Conservation (phyloP, 2,329 filamentous ascomycete species). For the Davidsoniella australis region DNA sequence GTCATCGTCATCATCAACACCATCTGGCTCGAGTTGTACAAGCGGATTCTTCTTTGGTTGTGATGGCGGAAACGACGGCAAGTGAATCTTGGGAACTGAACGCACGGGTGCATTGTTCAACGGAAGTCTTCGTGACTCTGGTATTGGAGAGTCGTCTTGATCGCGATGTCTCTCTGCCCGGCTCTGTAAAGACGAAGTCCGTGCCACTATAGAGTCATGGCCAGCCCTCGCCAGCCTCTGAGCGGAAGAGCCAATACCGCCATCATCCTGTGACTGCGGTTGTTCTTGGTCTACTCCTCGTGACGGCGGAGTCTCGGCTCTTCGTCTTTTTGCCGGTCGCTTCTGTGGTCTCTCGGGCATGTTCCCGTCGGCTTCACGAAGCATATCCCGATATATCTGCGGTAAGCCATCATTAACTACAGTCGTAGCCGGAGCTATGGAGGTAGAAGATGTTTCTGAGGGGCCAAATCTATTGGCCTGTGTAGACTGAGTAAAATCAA, state of each 20-base stretch:
- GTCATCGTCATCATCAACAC: slow-evolving; percentile 14
- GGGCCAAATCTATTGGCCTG: too few species aligned
- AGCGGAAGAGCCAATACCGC: background rate
- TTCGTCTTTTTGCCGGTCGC: slow-evolving; percentile 3
- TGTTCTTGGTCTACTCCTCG: background rate
- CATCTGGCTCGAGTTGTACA: too few species aligned
- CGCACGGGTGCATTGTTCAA: background rate
- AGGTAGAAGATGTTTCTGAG: too few species aligned
- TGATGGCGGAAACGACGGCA: background rate
- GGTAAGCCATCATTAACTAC: background rate
- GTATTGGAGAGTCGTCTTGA: too few species aligned
- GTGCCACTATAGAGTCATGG: background rate
- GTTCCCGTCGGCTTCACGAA: background rate
- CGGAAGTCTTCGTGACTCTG: background rate
- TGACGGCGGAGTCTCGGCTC: background rate
- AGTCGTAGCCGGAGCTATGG: background rate
- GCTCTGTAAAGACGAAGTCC: background rate
- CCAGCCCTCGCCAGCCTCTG: background rate
- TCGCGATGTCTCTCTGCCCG: too few species aligned
- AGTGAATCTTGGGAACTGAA: background rate
- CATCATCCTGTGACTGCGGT: background rate
- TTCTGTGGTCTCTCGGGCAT: slow-evolving; percentile 1
- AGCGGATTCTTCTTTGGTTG: background rate
- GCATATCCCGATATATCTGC: slow-evolving; percentile 9
- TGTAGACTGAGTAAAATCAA: too few species aligned